Conservation (phyloP, 495 filamentous ascomycete species). For the Podospora pseudoanserina region DNA sequence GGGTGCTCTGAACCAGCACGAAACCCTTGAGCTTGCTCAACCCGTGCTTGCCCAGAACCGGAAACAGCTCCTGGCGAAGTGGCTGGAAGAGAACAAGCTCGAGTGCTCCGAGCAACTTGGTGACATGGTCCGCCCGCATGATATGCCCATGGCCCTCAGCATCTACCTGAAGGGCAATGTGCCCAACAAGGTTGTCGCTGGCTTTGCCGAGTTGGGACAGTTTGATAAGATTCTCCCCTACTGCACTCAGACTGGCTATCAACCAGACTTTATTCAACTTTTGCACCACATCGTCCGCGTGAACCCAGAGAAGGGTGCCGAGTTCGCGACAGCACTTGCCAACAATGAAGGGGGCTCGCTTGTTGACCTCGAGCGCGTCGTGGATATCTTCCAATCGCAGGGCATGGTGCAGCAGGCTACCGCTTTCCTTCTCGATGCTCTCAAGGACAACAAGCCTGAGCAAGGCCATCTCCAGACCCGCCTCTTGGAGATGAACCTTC, state of each 20-base stretch:
- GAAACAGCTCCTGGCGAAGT: slow-evolving; percentile 96
- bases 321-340: slow-evolving; percentile 85
- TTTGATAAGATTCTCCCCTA: slow-evolving; percentile 95
- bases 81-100: slow-evolving; percentile 92
- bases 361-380: slow-evolving; percentile 89
- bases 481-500: slow-evolving; percentile 94
- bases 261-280: slow-evolving; percentile 85
- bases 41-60: slow-evolving; percentile 90
- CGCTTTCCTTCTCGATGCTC: slow-evolving; percentile 89
- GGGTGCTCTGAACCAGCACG: slow-evolving; percentile 83
- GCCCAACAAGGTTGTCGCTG: slow-evolving; percentile 87
- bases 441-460: slow-evolving; percentile 91
- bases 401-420: slow-evolving; percentile 97
- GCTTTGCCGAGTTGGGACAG: slow-evolving; percentile 90
- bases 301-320: slow-evolving; percentile 90
- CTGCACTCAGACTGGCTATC: slow-evolving; percentile 74
- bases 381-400: slow-evolving; percentile 96
- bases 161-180: slow-evolving; percentile 88
- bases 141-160: slow-evolving; percentile 74
- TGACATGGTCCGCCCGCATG: slow-evolving; percentile 86
- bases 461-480: slow-evolving; percentile 91
- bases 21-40: slow-evolving; percentile 88
- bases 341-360: slow-evolving; percentile 80
- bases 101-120: slow-evolving; percentile 94
- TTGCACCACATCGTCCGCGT: slow-evolving; percentile 88